These are phyloP conservation scores for Kwoniella bestiolae DNA, from an alignment of 768 basidiomycete species.

Conservation along the genomic window DNA sequence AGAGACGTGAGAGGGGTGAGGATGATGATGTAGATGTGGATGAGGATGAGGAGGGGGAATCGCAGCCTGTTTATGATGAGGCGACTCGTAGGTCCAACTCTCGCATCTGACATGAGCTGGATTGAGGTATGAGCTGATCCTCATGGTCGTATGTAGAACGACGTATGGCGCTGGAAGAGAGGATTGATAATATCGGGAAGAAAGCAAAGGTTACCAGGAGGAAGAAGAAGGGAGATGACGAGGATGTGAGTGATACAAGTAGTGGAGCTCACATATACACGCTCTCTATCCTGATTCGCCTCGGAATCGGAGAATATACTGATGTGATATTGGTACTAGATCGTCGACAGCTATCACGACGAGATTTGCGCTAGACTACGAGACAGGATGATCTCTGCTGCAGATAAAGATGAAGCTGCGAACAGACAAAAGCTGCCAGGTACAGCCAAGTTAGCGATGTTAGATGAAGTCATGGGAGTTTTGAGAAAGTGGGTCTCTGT, in stretches of 20 bases:
- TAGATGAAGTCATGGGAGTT: slow-evolving; percentile 89
- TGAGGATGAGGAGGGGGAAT: slow-evolving; percentile 62
- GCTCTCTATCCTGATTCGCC: too few species aligned
- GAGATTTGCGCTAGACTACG: slow-evolving; percentile 88
- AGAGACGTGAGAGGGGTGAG: slow-evolving; percentile 58
- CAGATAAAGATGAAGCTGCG: slow-evolving; percentile 77
- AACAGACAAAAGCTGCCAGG: slow-evolving; percentile 83
- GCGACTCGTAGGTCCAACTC: slow-evolving; percentile 37
- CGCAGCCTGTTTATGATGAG: slow-evolving; percentile 78
- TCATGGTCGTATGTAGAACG: slow-evolving; percentile 62
- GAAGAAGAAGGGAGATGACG: slow-evolving; percentile 69
- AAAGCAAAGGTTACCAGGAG: slow-evolving; percentile 67
- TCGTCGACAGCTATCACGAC: slow-evolving; percentile 81
- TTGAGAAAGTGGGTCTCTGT: slow-evolving; percentile 76
- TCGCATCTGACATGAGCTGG: not conserved
- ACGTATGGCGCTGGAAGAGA: slow-evolving; percentile 76
- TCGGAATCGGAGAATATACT: not conserved
- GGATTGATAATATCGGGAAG: slow-evolving; percentile 87
- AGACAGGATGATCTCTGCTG: slow-evolving; percentile 83
- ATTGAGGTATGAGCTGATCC: slow-evolving; percentile 6
- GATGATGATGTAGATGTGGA: slow-evolving; percentile 59
- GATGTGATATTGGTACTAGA: slow-evolving; percentile 40
- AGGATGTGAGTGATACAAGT: slow-evolving; percentile 65
- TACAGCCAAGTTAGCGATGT: slow-evolving; percentile 75
- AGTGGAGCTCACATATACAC: too few species aligned